Evolutionary conservation across 2,329 filamentous ascomycete genomes (phyloP).

Genomic region (Phialemoniopsis sp.): DNA sequence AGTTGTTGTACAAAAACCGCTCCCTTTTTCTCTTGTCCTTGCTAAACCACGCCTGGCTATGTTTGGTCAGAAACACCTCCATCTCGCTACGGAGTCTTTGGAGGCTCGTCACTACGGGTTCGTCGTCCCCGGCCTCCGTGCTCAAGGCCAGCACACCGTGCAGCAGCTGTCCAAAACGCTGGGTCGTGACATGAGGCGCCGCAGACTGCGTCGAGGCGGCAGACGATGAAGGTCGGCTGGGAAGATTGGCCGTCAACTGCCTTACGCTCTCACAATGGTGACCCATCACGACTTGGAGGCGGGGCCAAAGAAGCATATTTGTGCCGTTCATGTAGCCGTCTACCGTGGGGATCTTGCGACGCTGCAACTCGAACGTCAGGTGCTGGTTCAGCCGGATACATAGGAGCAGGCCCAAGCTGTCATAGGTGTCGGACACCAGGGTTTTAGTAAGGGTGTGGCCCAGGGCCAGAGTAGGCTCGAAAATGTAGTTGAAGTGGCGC

Average conservation of each 20-base stretch:
- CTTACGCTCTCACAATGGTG: conserved; percentile 85
- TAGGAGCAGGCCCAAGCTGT: conserved; percentile 83
- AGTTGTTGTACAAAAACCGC: conserved; percentile 93
- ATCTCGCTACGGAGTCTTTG: conserved; percentile 74
- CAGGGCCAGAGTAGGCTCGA: conserved; percentile 83
- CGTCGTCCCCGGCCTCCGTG: conserved; percentile 88
- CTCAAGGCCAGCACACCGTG: conserved; percentile 81
- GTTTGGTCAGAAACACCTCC: conserved; percentile 74
- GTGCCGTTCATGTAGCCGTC: conserved; percentile 93
- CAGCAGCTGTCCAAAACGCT: conserved; percentile 90
- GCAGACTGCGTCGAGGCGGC: conserved; percentile 60
- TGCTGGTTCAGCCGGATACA: conserved; percentile 92
- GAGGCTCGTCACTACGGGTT: conserved; percentile 82
- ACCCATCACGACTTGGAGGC: conserved; percentile 92
- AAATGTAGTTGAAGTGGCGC: conserved; percentile 81
- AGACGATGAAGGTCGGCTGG: conserved; percentile 16
- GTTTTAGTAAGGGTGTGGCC: conserved; percentile 73
- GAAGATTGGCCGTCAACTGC: conserved; percentile 50
- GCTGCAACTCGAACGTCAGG: conserved; percentile 88
- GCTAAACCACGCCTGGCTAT: conserved; percentile 65
- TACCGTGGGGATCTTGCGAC: conserved; percentile 81
- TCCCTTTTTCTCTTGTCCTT: conserved; percentile 75
- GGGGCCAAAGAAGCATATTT: conserved; percentile 94
- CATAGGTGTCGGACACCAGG: conserved; percentile 72
- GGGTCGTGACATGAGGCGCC: conserved; percentile 87